These are phyloP conservation scores for Tylopilus sp. DNA, from an alignment of 768 basidiomycete genomes.

Conservation along the genomic window DNA sequence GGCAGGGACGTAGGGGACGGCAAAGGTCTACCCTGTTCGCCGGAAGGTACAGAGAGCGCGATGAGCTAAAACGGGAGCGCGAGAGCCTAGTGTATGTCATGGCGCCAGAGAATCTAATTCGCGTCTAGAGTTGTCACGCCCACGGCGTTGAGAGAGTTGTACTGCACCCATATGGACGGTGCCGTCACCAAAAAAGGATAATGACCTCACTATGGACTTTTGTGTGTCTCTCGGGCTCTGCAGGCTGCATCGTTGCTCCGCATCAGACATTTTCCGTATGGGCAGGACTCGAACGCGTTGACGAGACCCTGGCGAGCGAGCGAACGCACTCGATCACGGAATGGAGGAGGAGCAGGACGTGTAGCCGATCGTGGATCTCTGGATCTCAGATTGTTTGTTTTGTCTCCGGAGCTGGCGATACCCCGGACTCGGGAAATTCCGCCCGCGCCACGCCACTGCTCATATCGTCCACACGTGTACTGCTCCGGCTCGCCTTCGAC, in stretches of 20 bases:
- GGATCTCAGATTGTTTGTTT: slow-evolving; percentile 32
- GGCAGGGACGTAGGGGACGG: slow-evolving; percentile 16
- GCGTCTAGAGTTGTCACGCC: neutral
- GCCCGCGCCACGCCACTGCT: slow-evolving; percentile 1
- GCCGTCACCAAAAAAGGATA: neutral
- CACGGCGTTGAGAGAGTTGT: slow-evolving; percentile 7
- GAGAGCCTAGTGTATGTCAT: slow-evolving; percentile 12
- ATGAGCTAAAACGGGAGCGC: slow-evolving; percentile 14
- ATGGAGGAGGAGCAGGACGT: neutral
- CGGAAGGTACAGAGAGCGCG: slow-evolving; percentile 15
- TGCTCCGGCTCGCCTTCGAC: slow-evolving; percentile 4
- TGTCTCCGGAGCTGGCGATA: slow-evolving; percentile 31
- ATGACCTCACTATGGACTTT: neutral
- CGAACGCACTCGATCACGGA: neutral
- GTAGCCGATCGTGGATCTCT: slow-evolving; percentile 21
- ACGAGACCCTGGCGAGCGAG: neutral
- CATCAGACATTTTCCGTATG: neutral
- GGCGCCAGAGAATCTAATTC: neutral
- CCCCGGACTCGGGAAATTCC: slow-evolving; percentile 33
- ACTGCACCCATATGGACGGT: slow-evolving; percentile 12
- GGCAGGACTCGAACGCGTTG: neutral
- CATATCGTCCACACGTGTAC: neutral
- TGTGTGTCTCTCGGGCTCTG: neutral
- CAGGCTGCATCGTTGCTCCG: neutral
- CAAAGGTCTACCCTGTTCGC: slow-evolving; percentile 14